Conservation (phyloP, 768 basidiomycete genomes). For the Panaeolus papilionaceus region DNA sequence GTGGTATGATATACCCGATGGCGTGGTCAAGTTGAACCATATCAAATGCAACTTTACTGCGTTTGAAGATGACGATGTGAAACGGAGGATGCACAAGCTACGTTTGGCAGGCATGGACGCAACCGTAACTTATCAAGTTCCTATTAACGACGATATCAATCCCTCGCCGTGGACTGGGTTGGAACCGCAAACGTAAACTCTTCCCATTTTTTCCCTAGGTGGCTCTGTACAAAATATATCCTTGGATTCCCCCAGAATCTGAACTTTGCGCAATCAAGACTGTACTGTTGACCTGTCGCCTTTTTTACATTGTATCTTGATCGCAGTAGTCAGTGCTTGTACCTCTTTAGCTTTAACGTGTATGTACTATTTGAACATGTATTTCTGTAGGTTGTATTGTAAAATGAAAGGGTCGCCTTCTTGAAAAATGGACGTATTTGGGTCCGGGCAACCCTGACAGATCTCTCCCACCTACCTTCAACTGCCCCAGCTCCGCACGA, state of each 20-base stretch:
- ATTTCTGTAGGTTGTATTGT: conserved; percentile 14
- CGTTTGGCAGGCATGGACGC: conserved; percentile 31
- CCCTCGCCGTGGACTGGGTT: conserved; percentile 39
- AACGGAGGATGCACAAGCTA: conserved; percentile 26
- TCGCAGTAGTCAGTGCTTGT: not conserved
- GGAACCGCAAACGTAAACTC: conserved; percentile 16
- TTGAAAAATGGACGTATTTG: conserved; percentile 12
- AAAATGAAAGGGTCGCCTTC: conserved; percentile 14
- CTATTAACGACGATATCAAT: conserved; percentile 31
- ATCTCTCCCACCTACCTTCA: conserved; percentile 13
- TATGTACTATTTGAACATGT: conserved; percentile 12
- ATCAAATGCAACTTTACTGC: conserved; percentile 34
- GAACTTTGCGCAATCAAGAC: not conserved
- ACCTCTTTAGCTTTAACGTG: not conserved
- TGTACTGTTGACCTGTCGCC: not conserved
- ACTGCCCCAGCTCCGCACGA: conserved; percentile 2
- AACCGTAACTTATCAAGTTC: conserved; percentile 30
- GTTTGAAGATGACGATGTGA: conserved; percentile 29
- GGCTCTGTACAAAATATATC: not conserved
- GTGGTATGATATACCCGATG: conserved; percentile 25
- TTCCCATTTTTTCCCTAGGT: not conserved
- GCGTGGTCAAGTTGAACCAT: conserved; percentile 26
- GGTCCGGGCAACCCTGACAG: conserved; percentile 14
- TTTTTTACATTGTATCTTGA: not conserved
- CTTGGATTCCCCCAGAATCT: not conserved